Evolutionary conservation across 129 eudicot species (phyloP).

Genomic region (Pulicaria dysenterica): DNA sequence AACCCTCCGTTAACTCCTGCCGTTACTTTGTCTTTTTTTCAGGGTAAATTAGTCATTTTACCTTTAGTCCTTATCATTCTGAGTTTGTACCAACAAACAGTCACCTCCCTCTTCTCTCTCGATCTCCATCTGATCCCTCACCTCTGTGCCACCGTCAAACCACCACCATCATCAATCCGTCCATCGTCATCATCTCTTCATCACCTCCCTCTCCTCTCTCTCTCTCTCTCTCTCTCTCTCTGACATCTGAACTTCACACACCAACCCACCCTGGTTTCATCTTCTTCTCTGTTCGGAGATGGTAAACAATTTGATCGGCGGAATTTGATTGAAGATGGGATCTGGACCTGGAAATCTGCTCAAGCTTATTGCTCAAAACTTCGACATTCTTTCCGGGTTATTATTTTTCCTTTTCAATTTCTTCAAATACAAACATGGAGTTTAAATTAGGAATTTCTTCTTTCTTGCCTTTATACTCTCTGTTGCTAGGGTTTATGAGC

Average conservation of each 20-base stretch:
- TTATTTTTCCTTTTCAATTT: background rate
- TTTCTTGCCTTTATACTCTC: background rate
- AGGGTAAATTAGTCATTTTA: no score
- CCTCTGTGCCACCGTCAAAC: no score
- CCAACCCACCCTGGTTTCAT: background rate
- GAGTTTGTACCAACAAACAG: no score
- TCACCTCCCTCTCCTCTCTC: background rate
- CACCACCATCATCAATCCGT: no score
- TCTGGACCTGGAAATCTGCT: slow-evolving; percentile 69
- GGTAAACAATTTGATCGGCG: slow-evolving; percentile 1
- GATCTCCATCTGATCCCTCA: no score
- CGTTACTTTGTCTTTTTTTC: no score
- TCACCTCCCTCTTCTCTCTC: no score
- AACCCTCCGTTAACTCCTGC: no score
- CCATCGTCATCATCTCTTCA: no score
- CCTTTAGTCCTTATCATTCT: no score
- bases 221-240: slow-evolving; percentile 17
- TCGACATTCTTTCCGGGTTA: slow-evolving; percentile 90
- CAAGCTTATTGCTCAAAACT: slow-evolving; percentile 64
- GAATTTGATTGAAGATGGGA: slow-evolving; percentile 42
- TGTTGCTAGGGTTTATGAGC: background rate
- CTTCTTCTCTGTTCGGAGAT: background rate
- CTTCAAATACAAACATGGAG: background rate
- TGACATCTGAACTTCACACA: slow-evolving; percentile 11
- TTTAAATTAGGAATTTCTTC: background rate